Evolutionary conservation across 2,329 filamentous ascomycete genomes (phyloP), one percentile per base, ranked within the genome.

Genomic region (Sporothrix globosa): DNA sequence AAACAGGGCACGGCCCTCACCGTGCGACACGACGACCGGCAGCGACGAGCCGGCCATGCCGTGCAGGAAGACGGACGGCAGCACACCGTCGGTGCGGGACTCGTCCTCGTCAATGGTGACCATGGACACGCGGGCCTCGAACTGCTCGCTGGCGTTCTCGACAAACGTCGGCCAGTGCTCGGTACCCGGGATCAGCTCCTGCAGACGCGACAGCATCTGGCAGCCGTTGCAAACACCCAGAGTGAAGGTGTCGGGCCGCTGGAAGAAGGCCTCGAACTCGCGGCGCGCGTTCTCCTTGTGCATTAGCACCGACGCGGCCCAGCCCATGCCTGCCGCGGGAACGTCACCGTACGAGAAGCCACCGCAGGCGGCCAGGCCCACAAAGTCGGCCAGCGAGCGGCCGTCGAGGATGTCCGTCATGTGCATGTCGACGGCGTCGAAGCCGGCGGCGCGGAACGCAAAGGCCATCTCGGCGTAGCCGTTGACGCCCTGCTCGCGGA

Each of bases 381-480:
- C 89, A 79, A 97, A 97, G 73, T 90, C 90, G 53, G 90, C 86
- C 10, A 99, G 88, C 0, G 92, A 93, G 73, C 92, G 89, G 19
- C 92, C 91, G 13, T 88, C 89, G 30, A 92, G 89, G 70, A 98
- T 90, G 76, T 98, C 95, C 3, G 91, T 96, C 96, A 99, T 98
- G 84, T 97, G 95, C 1, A 98, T 91, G 77, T 99, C 95, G 61
- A 98, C 88, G 17, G 94, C 89, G 66, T 93, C 90, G 82, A 98
- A 98, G 50, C 95, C 95, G 56, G 96, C 95, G 48, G 90, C 89
- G 74, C 91, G 90, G 85, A 98, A 98, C 65, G 94, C 93, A 77
- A 97, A 98, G 0, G 96, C 96, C 92, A 99, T 97, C 80, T 99
- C 96, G n/a, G 93, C 90, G 76, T 97, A 89, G 54, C 94, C 92